A percentile compares a stretch with the other conserved stretches of the same genome.
phyloP scores from a whole-genome alignment of 805 yeast species.

The Wickerhamiella nectarea region DNA sequence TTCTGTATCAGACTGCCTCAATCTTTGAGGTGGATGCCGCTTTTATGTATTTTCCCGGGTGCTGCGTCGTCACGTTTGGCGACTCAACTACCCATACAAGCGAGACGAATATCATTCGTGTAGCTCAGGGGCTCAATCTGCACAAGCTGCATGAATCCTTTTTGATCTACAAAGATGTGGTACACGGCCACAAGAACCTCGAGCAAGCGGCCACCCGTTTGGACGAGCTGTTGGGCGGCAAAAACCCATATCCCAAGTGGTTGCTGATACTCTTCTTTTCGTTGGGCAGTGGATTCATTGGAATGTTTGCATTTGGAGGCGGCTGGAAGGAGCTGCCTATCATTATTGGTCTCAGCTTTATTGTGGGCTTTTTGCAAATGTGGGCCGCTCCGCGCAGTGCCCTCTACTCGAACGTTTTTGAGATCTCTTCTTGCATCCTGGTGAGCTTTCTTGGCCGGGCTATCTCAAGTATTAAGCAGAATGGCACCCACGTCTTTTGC shows the following conservation, averaged over 20 bases:
- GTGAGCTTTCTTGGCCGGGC: conserved; percentile 83
- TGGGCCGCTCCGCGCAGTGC: conserved; percentile 69
- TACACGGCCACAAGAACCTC: conserved; percentile 77
- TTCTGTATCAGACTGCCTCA: conserved; percentile 80
- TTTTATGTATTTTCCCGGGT: conserved; percentile 83
- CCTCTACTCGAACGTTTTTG: conserved; percentile 79
- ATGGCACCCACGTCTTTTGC: conserved; percentile 41
- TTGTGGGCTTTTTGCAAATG: conserved; percentile 74
- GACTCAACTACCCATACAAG: conserved; percentile 90
- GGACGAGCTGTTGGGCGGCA: conserved; percentile 49
- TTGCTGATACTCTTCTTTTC: conserved; percentile 69
- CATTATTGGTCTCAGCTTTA: conserved; percentile 60
- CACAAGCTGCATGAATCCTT: conserved; percentile 73
- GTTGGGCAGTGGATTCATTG: conserved; percentile 62
- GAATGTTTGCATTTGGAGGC: conserved; percentile 81
- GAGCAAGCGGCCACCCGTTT: conserved; percentile 69
- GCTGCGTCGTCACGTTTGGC: conserved; percentile 88
- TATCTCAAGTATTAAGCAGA: conserved; percentile 63
- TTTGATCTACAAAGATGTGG: conserved; percentile 70
- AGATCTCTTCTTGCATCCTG: conserved; percentile 78
- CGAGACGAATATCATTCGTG: conserved; percentile 78
- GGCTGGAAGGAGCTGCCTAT: conserved; percentile 85
- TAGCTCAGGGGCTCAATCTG: conserved; percentile 74
- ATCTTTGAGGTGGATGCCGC: conserved; percentile 90
- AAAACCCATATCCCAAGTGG: conserved; percentile 60